A percentile compares a stretch with the other conserved stretches of the same genome.
phyloP scores from a whole-genome alignment of 2,329 filamentous ascomycete species.

The Torrubiellomyces zombiae region DNA sequence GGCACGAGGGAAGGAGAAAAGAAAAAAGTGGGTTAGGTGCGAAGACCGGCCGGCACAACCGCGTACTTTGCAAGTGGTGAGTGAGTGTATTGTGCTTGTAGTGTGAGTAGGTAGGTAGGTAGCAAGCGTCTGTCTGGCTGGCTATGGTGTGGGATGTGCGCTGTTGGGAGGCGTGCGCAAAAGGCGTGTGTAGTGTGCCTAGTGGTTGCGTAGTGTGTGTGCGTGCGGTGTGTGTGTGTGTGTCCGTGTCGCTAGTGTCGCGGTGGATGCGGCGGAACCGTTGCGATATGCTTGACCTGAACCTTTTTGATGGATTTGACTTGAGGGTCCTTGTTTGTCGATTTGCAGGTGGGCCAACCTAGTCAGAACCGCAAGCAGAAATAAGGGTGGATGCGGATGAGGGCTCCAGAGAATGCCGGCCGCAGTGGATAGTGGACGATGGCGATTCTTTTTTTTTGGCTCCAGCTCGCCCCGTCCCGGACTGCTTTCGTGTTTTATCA shows the following conservation, averaged over 20 bases:
- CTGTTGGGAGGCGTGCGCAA: too few relatives aligned
- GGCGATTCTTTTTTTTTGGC: conserved; percentile 4
- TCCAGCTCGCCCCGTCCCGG: background rate
- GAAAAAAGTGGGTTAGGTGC: conserved; percentile 1
- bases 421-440: too few relatives aligned
- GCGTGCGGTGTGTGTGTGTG: conserved; percentile 1
- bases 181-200: too few relatives aligned
- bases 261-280: conserved; percentile 8
- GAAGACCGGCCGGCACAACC: too few relatives aligned
- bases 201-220: too few relatives aligned
- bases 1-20: conserved; percentile 2
- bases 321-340: conserved; percentile 9
- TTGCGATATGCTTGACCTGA: too few relatives aligned
- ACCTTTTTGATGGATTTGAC: too few relatives aligned
- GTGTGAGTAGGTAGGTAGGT: too few relatives aligned
- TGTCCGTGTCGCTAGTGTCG: conserved; percentile 2
- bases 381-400: conserved; percentile 8
- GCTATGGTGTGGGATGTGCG: too few relatives aligned
- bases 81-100: too few relatives aligned
- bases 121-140: too few relatives aligned
- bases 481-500: conserved; percentile 7
- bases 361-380: conserved; percentile 10
- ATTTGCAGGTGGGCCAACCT: conserved; percentile 10
- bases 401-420: conserved; percentile 8
- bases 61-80: too few relatives aligned